Percentiles rank a stretch among this genome's conserved stretches.
These are phyloP conservation scores for Tricholoma furcatifolium DNA, from an alignment of 768 basidiomycete species.

Conservation along the genomic window DNA sequence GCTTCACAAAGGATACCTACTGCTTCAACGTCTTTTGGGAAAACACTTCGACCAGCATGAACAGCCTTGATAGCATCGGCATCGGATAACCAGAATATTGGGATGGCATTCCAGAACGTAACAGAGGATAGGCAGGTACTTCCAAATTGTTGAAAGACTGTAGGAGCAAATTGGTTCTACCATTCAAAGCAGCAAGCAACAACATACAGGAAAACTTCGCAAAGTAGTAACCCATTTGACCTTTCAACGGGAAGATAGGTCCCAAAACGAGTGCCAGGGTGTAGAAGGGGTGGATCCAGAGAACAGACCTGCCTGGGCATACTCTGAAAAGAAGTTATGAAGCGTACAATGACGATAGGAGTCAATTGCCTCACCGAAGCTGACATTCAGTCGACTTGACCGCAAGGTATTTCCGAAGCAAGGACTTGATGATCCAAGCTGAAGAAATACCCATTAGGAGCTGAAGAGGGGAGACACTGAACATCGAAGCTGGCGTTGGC, in stretches of 20 bases:
- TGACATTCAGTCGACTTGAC: conserved; percentile 3
- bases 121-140: conserved; percentile 39
- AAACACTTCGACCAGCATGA: conserved; percentile 29
- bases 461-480: conserved; percentile 6
- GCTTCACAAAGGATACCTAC: conserved; percentile 22
- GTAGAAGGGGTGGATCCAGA: conserved; percentile 31
- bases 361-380: conserved; percentile 8
- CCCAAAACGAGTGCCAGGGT: conserved; percentile 24
- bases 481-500: conserved; percentile 9
- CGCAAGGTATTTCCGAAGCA: conserved; percentile 16
- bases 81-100: conserved; percentile 42
- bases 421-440: conserved; percentile 12
- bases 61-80: conserved; percentile 39
- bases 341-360: neutral
- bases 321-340: conserved; percentile 4
- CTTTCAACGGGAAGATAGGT: conserved; percentile 31
- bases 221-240: conserved; percentile 30
- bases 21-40: conserved; percentile 37
- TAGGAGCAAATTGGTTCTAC: neutral
- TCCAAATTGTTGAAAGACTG: conserved; percentile 39
- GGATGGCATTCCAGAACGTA: conserved; percentile 26
- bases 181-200: neutral
- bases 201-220: conserved; percentile 35
- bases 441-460: conserved; percentile 11
- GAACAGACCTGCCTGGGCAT: conserved; percentile 18